Conservation (phyloP, 306 rosid genomes). For the Cercis canadensis region DNA sequence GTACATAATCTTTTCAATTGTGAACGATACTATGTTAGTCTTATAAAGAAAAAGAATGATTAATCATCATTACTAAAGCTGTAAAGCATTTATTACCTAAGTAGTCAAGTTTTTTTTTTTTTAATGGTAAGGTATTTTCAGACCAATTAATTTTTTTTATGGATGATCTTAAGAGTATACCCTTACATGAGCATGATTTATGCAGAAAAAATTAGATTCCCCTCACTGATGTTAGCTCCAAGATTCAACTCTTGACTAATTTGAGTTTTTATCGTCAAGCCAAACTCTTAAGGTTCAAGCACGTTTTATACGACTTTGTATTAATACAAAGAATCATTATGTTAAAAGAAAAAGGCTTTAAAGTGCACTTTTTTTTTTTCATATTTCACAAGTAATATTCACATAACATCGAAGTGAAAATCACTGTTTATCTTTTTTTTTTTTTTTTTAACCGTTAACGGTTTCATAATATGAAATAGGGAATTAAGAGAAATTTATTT, state of each 20-base stretch:
- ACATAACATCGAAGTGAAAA: slow-evolving; percentile 6
- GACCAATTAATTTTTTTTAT: too few relatives aligned
- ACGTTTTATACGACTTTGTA: not conserved
- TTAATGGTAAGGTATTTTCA: too few relatives aligned
- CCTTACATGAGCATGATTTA: too few relatives aligned
- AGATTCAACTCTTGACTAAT: too few relatives aligned
- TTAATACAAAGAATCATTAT: not conserved
- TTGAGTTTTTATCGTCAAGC: too few relatives aligned
- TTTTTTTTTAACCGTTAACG: slow-evolving; percentile 1
- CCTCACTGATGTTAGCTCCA: too few relatives aligned
- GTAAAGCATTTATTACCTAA: slow-evolving; percentile 21
- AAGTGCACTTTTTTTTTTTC: not conserved
- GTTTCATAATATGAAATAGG: slow-evolving; percentile 5
- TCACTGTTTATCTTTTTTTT: slow-evolving; percentile 6
- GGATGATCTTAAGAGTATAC: too few relatives aligned
- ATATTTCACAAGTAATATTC: slow-evolving; percentile 9
- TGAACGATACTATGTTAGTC: slow-evolving; percentile 35
- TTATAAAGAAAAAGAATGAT: slow-evolving; percentile 39
- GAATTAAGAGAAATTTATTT: not conserved
- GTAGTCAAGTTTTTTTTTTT: too few relatives aligned
- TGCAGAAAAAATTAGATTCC: too few relatives aligned
- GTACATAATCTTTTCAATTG: slow-evolving; percentile 40
- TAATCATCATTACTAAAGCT: slow-evolving; percentile 43
- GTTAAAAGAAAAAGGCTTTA: slow-evolving; percentile 1
- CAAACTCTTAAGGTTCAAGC: too few relatives aligned